Conservation (phyloP, 345 rosid genomes). For the Firmiana major region DNA sequence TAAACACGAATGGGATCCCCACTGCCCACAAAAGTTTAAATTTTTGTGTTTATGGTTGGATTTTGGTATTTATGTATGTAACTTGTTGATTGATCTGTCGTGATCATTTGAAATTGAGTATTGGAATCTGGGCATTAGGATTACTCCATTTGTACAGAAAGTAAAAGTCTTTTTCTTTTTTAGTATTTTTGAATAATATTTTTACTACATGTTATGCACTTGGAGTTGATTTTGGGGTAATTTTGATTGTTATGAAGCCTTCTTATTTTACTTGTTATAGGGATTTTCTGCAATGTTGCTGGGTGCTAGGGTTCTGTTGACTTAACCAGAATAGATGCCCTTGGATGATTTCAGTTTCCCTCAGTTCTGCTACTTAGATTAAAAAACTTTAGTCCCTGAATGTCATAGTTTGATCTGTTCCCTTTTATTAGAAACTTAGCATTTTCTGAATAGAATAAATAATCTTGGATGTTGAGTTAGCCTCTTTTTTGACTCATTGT, state of each 20-base stretch:
- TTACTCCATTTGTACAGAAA: neutral
- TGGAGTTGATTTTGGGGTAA: neutral
- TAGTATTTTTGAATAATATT: neutral
- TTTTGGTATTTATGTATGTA: neutral
- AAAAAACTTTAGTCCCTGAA: neutral
- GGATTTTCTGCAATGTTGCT: neutral
- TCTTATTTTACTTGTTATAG: neutral
- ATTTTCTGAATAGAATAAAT: neutral
- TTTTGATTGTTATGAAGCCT: neutral
- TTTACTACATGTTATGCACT: neutral
- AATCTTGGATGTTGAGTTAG: neutral
- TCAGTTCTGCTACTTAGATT: neutral
- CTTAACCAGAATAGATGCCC: neutral
- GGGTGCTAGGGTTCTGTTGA: neutral
- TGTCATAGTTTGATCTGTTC: neutral
- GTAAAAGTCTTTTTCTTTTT: neutral
- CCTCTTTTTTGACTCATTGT: neutral
- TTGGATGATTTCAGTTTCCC: neutral
- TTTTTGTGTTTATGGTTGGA: neutral
- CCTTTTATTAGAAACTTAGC: neutral
- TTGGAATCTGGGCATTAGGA: neutral
- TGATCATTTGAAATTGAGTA: constrained; percentile 6
- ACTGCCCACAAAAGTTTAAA: neutral
- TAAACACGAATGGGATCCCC: neutral
- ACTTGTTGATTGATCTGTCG: constrained; percentile 2